Evolutionary conservation across 2,329 filamentous ascomycete genomes (phyloP), one percentile per base, ranked within the genome.

Genomic region (Lizonia empirigonia): DNA sequence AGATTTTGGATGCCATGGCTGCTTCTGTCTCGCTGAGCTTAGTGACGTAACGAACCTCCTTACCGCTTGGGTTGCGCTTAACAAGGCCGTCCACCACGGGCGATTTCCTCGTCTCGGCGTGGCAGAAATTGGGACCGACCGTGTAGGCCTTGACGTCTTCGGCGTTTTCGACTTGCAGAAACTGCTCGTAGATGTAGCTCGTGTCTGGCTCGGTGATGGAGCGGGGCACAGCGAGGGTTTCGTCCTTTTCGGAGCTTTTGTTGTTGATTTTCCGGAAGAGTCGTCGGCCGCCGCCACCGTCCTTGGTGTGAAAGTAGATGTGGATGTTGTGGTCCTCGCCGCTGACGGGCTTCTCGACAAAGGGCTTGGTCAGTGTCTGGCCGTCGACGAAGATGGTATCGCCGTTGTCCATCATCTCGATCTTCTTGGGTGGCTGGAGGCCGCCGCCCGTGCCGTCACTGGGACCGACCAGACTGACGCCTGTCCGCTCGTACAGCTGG

Each of bases 101-200:
- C 0, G 92, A 97, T 73, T 97, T 99, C 63, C 94, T 84, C 3
- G 94, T 99, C 76, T 99, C 94, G 0, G 94, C 94, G 67, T 99
- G 94, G 72, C 94, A 99, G 70, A 92, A 99, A 35, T 85, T 84
- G 0, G 91, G 87, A 0, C 94, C 94, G 15, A 99, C 95, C 0
- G 94, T 99, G 73, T 99, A 99, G 2, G 93, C 94, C 75, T 99
- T 99, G 68, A 99, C 93, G 71, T 99, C 94, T 74, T 99, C 94
- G 0, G 93, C 89, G 69, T 99, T 97, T 67, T 97, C 93, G 12
- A 97, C 92, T 60, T 90, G 86, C 78, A 99, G 87, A 65, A 99
- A 99, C 71, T 96, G 91, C 73, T 99, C 94, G 73, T 97, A 99
- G 56, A 99, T 85, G 77, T 93, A 99, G 72, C 92, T 97, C 66